Base-by-base conservation (phyloP, 1,139 yeast species). In the Kurtzmaniella quercitrusa region DNA sequence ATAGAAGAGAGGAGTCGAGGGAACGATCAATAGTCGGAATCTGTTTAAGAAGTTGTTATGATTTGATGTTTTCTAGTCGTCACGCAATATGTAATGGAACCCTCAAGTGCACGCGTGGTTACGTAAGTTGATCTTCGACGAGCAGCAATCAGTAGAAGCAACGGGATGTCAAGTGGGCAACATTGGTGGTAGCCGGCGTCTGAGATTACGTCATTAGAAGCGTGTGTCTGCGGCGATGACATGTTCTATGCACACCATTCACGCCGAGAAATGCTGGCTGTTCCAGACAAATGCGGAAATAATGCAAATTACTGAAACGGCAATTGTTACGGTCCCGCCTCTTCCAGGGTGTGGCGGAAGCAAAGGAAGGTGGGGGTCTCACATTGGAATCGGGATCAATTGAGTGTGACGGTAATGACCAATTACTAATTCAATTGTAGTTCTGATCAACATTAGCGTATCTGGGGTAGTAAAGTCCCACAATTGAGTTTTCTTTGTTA, bases 131-230 rank as follows among this genome's bases (percentile, higher is more conserved):
- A 33, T 33, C 20, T 33, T 4, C 5, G 20, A 14, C 9, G 14
- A 9, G 5, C 9, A 26, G n/a, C 30, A 26, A 26, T 14, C 12
- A 12, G 30, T 14, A 9, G 30, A 9, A 26, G n/a, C n/a, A 9
- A 9, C 30, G 5, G 12, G 30, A 12, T 11, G n/a, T 9, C 9
- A 26, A 21, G 26, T 21, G 9, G 14, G n/a, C 30, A 26, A 14
- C 30, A 26, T 11, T 26, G n/a, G 5, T 26, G 30, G 9, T 9
- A 26, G 12, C 14, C n/a, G n/a, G 32, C 42, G 33, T 34, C 38
- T 32, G 16, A 9, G n/a, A 17, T 14, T 17, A 18, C 32, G 32
- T 23, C 28, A 23, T 38, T 36, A 17, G 28, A 42, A 42, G 38
- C 30, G n/a, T n/a, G 6, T 26, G 6, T 6, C 30, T 26, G 30